A percentile compares a stretch with the other conserved stretches of the same genome.
Conservation (phyloP, 176 grass and related monocot genomes). For the Lolium perenne region DNA sequence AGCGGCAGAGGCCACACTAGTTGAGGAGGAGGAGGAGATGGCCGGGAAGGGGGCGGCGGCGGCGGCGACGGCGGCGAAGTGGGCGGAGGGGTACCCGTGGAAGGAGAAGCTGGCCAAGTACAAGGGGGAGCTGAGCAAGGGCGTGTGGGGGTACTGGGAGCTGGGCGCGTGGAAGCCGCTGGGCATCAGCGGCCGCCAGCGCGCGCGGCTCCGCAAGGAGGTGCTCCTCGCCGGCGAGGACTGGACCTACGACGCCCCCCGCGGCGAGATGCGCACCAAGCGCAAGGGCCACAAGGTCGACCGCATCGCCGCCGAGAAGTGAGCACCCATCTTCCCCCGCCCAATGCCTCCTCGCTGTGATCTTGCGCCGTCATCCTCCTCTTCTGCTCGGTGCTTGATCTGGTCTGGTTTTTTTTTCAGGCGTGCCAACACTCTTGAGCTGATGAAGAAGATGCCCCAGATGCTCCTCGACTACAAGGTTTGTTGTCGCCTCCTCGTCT, state of each 20-base stretch:
- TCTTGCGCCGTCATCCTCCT: background rate
- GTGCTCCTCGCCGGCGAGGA: slow-evolving; percentile 77
- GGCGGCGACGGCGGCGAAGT: slow-evolving; percentile 41
- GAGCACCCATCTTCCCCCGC: slow-evolving; percentile 17
- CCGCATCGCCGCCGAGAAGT: slow-evolving; percentile 64
- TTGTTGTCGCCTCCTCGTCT: background rate
- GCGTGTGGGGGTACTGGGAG: slow-evolving; percentile 94
- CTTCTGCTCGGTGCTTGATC: background rate
- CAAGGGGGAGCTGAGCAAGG: slow-evolving; percentile 64
- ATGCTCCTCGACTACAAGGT: slow-evolving; percentile 89
- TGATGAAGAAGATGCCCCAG: slow-evolving; percentile 79
- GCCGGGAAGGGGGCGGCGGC: slow-evolving; percentile 51
- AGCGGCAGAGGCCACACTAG: background rate
- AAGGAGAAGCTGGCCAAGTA: slow-evolving; percentile 73
- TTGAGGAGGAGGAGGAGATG: slow-evolving; percentile 40
- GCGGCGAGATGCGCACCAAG: slow-evolving; percentile 69
- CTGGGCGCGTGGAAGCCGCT: slow-evolving; percentile 94
- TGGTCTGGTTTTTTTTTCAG: background rate
- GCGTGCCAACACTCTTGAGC: slow-evolving; percentile 60
- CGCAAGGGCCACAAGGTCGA: slow-evolving; percentile 62
- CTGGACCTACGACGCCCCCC: slow-evolving; percentile 54
- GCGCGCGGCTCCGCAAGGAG: slow-evolving; percentile 87
- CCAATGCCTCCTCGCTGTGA: background rate
- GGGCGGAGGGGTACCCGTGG: slow-evolving; percentile 62
- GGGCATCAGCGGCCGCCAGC: slow-evolving; percentile 72